Evolutionary conservation across 2,329 filamentous ascomycete genomes (phyloP), one percentile per base, ranked within the genome.

Genomic region (Aspergillus candidus): DNA sequence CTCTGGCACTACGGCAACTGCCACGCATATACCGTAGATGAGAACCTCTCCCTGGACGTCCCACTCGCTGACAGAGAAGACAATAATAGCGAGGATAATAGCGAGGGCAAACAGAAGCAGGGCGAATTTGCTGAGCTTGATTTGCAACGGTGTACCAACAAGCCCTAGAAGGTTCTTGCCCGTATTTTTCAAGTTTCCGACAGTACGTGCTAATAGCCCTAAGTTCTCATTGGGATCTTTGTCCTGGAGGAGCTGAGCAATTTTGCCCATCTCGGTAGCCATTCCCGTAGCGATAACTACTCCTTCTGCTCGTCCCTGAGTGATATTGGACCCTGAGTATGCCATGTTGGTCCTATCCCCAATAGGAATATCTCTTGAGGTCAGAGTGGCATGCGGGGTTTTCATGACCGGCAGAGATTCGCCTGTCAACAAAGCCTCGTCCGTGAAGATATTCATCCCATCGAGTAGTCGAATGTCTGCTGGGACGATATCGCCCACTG

Each of bases 111-210:
- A 94, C 2, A 94, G 78, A 3, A 88, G 62, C 35, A 93, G 81
- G 22, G 89, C 88, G 58, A 95, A 83, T 66, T 90, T 88, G 69
- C 85, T 88, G 40, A 95, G 75, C 59, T 87, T 91, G 53, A 84
- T 83, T 69, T 94, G 88, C 36, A 95, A 73, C 1, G 89, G 89
- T 1, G 89, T 94, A 39, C 88, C 88, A 17, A 72, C 62, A 35
- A 70, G 66, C 6, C 76, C 77, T 53, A 79, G 72, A 10, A 77
- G 61, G 41, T 73, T 68, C 53, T 74, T 73, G 48, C 67, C 70
- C 3, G 67, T 65, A 30, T 67, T 70, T 62, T 72, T 70, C 4
- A 69, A 68, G 18, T 69, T 63, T 18, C 61, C 63, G 4, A 58
- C 48, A 48, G 57, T 63, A 43, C 60, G 69, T 32, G 39, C 27